These are phyloP conservation scores for Sugiyamaella valdiviana DNA, from an alignment of 805 yeast species.

Conservation along the genomic window DNA sequence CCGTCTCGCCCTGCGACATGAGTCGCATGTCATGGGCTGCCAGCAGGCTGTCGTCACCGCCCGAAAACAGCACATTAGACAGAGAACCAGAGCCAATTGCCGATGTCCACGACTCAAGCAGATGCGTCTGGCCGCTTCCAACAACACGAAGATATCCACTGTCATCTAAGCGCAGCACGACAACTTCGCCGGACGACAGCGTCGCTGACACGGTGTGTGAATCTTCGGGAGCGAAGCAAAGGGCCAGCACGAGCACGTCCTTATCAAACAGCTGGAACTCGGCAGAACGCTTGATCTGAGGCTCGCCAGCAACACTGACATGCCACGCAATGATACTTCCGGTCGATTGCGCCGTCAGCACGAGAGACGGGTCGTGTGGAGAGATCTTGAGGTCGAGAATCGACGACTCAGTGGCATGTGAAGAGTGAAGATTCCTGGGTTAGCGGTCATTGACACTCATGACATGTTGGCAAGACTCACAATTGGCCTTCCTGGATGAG, in stretches of 20 bases:
- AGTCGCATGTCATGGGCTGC: conserved; percentile 64
- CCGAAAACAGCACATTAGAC: conserved; percentile 54
- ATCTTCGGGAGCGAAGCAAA: conserved; percentile 47
- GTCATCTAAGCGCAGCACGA: conserved; percentile 35
- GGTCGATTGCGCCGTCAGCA: conserved; percentile 71
- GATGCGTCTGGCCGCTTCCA: conserved; percentile 43
- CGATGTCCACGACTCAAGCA: conserved; percentile 85
- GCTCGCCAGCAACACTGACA: conserved; percentile 13
- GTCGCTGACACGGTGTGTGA: conserved; percentile 45
- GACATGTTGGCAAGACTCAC: conserved; percentile 18
- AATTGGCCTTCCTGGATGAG: conserved; percentile 17
- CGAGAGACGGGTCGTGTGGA: conserved; percentile 44
- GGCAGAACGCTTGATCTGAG: conserved; percentile 8
- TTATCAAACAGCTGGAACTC: conserved; percentile 45
- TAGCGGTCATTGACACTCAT: conserved; percentile 19
- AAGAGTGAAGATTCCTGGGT: conserved; percentile 30
- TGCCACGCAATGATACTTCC: conserved; percentile 70
- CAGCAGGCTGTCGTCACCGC: conserved; percentile 82
- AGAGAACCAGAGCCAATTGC: conserved; percentile 46
- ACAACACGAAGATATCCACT: conserved; percentile 21
- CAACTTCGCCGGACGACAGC: conserved; percentile 59
- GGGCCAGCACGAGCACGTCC: conserved; percentile 54
- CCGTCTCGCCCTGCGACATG: conserved; percentile 24
- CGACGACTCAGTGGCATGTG: conserved; percentile 35
- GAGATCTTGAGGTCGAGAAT: conserved; percentile 69